Base-by-base conservation (phyloP, 2,329 filamentous ascomycete genomes). In the Juglanconis oblonga region DNA sequence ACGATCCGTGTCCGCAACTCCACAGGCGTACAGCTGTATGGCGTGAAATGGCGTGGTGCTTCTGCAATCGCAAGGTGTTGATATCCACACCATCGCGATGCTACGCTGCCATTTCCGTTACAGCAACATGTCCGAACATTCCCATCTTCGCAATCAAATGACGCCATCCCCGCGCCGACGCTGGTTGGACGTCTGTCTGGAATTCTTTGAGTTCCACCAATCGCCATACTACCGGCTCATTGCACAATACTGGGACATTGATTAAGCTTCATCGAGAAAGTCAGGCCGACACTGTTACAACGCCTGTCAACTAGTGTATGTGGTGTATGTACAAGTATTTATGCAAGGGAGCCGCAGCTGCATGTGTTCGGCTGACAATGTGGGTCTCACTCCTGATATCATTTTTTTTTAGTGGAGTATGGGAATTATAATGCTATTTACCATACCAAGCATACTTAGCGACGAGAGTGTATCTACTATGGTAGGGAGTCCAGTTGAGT, bases 161-260 rank as follows among this genome's bases (percentile, higher is more conserved):
- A 49, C 59, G 55, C 59, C 59, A 62, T 62, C 7, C 11, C n/a
- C 36, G 48, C 31, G 48, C 17, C 51, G 9, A 11, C 3, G 9
- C 24, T 48, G 47, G 38, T 56, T 58, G 56, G 47, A 44, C 36
- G 45, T 38, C 11, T 56, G 38, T 32, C 24, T 56, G 33, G 52
- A 52, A n/a, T 47, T 29, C 33, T 48, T 40, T 38, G n/a, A 35
- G 45, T 4, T 42, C 58, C 52, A 60, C 52, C 56, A 33, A 42
- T 56, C 52, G 53, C 52, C 52, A 56, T 56, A 35, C 10, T 17
- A 17, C 17, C 38, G 35, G 14, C 14, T n/a, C 24, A 36, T 60
- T 51, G 52, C 52, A 60, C 44, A 47, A 60, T 59, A 35, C n/a
- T 8, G 10, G 14, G 50, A 3, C 17, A 42, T 36, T 49, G n/a